A percentile compares a stretch with the other conserved stretches of the same genome.
Evolutionary conservation across 345 rosid genomes (phyloP).

Genomic region (Melaleuca alternifolia): DNA sequence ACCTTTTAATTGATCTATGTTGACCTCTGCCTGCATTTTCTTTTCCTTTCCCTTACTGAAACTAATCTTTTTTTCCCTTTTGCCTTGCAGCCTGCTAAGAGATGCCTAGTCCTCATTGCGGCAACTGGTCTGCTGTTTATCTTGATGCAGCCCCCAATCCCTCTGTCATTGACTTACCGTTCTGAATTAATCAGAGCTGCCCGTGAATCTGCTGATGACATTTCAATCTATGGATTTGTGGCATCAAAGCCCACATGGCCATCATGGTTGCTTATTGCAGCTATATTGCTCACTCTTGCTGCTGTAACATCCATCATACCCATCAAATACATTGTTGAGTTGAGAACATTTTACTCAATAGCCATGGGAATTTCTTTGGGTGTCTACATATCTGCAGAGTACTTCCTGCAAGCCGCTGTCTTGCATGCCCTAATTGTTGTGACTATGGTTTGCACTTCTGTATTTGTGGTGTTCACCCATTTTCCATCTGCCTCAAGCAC

Average conservation of each 20-base stretch:
- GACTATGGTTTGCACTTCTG: conserved; percentile 81
- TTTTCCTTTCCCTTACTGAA: not conserved
- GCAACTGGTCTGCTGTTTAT: conserved; percentile 86
- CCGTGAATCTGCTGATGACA: conserved; percentile 89
- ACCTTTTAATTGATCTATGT: not conserved
- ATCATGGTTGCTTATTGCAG: conserved; percentile 82
- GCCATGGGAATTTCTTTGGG: conserved; percentile 93
- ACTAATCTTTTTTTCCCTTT: not conserved
- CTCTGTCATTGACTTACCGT: conserved; percentile 70
- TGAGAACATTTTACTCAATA: conserved; percentile 71
- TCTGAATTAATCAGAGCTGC: conserved; percentile 82
- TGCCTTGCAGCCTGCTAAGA: conserved; percentile 73
- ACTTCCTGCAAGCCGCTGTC: conserved; percentile 89
- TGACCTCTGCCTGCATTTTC: not conserved
- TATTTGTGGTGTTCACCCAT: conserved; percentile 94
- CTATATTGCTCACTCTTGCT: conserved; percentile 79
- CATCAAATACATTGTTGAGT: conserved; percentile 75
- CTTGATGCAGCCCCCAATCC: conserved; percentile 93
- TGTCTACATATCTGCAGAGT: conserved; percentile 87
- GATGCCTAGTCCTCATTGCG: conserved; percentile 78
- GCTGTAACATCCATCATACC: conserved; percentile 85
- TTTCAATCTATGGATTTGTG: conserved; percentile 86
- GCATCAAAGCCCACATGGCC: conserved; percentile 99
- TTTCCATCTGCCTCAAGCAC: conserved; percentile 98
- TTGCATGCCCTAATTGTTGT: conserved; percentile 72